A percentile compares a stretch with the other conserved stretches of the same genome.
Conservation (phyloP, 2,329 filamentous ascomycete genomes). For the Didymella sp. region DNA sequence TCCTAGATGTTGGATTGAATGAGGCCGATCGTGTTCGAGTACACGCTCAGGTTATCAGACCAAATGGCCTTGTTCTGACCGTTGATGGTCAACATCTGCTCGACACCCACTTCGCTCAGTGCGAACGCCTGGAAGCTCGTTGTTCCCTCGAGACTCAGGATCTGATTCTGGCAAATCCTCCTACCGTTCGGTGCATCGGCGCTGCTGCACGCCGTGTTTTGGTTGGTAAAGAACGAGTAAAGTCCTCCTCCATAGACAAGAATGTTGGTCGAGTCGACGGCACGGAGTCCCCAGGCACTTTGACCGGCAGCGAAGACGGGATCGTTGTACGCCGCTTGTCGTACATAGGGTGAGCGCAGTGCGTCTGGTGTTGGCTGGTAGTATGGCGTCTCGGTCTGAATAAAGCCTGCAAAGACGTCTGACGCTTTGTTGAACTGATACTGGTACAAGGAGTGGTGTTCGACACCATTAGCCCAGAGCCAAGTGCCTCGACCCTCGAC, state of each 20-base stretch:
- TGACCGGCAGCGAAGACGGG: constrained; percentile 65
- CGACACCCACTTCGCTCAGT: constrained; percentile 57
- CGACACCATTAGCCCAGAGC: constrained; percentile 71
- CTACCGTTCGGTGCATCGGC: constrained; percentile 40
- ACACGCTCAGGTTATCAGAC: constrained; percentile 56
- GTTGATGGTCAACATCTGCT: constrained; percentile 57
- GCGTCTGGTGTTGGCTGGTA: constrained; percentile 84
- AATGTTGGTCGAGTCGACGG: constrained; percentile 64
- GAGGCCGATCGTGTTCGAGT: constrained; percentile 45
- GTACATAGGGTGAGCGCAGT: constrained; percentile 65
- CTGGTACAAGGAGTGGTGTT: constrained; percentile 72
- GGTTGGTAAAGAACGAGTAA: constrained; percentile 74
- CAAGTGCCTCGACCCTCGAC: constrained; percentile 65
- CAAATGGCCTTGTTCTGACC: constrained; percentile 54
- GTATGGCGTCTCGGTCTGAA: constrained; percentile 89
- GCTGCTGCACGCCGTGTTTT: constrained; percentile 53
- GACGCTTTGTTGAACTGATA: constrained; percentile 81
- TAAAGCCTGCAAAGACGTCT: constrained; percentile 81
- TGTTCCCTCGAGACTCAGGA: constrained; percentile 58
- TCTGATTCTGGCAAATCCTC: constrained; percentile 57
- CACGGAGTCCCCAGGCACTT: constrained; percentile 68
- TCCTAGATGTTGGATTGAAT: constrained; percentile 44
- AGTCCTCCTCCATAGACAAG: constrained; percentile 69
- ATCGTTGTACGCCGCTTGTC: constrained; percentile 63
- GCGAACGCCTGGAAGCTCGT: constrained; percentile 54